Evolutionary conservation across 148 eudicot species (phyloP).

Genomic region (Nepenthes gracilis): DNA sequence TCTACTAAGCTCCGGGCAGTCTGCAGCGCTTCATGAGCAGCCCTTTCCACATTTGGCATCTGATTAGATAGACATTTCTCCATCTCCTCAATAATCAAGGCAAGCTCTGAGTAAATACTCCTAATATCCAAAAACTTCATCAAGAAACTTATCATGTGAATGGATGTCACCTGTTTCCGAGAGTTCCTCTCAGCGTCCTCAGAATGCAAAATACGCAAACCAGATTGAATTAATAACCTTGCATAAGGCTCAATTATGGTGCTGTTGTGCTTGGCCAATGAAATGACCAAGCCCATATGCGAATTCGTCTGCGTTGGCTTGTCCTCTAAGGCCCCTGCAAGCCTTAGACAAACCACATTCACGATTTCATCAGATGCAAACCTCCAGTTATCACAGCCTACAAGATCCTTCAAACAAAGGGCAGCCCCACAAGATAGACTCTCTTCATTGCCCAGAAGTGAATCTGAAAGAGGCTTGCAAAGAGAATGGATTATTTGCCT

Average conservation of each 20-base stretch:
- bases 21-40: conserved; percentile 83
- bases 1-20: conserved; percentile 52
- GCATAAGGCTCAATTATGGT: conserved; percentile 78
- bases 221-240: conserved; percentile 56
- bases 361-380: conserved; percentile 77
- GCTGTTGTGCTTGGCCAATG: conserved; percentile 79
- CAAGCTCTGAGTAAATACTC: conserved; percentile 57
- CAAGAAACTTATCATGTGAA: conserved; percentile 81
- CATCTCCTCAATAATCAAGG: conserved; percentile 59
- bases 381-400: conserved; percentile 89
- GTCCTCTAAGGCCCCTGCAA: conserved; percentile 65
- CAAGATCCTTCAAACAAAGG: conserved; percentile 82
- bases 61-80: conserved; percentile 77
- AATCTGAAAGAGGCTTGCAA: conserved; percentile 83
- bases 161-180: conserved; percentile 66
- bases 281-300: conserved; percentile 81
- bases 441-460: conserved; percentile 60
- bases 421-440: conserved; percentile 86
- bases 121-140: conserved; percentile 84
- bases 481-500: conserved; percentile 61
- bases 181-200: conserved; percentile 55
- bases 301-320: conserved; percentile 52
- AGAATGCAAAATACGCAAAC: conserved; percentile 46
- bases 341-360: conserved; percentile 79
- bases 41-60: conserved; percentile 75